phyloP scores from a whole-genome alignment of 306 rosid genomes.

The Pyrus communis region DNA sequence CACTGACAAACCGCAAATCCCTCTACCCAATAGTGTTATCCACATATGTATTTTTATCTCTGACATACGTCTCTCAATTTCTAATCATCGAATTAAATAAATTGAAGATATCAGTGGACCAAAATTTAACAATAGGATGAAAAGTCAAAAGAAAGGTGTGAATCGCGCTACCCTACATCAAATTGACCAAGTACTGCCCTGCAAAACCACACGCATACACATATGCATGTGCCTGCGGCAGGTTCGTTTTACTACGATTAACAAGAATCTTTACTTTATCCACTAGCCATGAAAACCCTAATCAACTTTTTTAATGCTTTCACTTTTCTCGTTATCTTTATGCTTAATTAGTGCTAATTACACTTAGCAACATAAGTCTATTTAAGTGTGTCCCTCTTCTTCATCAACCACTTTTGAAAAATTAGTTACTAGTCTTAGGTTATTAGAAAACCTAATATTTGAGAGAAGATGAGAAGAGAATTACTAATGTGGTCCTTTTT shows the following conservation, averaged over 20 bases:
- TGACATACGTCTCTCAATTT: accelerated
- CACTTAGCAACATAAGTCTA: not conserved
- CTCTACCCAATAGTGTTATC: too few relatives aligned
- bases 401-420: not conserved
- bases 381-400: not conserved
- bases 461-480: constrained; percentile 7
- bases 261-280: not conserved
- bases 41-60: too few relatives aligned
- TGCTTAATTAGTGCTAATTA: not conserved
- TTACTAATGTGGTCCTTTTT: constrained; percentile 16
- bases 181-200: too few relatives aligned
- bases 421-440: not conserved
- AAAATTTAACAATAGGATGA: too few relatives aligned
- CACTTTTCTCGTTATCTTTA: not conserved
- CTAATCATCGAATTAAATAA: accelerated
- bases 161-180: too few relatives aligned
- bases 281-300: not conserved
- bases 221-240: too few relatives aligned
- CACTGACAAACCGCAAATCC: not conserved
- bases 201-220: too few relatives aligned
- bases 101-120: too few relatives aligned
- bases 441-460: not conserved
- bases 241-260: not conserved
- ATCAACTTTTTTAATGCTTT: not conserved
- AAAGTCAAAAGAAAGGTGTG: too few relatives aligned